Conservation (phyloP, 768 basidiomycete genomes). For the Kwoniella mangroviensis region DNA sequence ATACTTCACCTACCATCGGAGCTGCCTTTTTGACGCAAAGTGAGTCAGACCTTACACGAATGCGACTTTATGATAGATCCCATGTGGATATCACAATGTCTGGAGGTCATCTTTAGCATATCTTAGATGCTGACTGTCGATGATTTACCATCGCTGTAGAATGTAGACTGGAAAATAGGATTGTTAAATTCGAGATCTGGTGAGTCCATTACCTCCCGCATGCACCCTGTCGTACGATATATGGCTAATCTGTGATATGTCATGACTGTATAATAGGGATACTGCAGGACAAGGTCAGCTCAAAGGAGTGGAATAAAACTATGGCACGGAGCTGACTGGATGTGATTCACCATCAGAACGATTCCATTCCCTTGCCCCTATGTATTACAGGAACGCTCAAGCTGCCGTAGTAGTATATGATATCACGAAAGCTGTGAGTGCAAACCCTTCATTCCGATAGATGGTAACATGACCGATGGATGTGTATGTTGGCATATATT, state of each 20-base stretch:
- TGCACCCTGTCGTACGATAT: slow-evolving; percentile 1
- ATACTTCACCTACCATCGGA: slow-evolving; percentile 98
- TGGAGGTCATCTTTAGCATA: background rate
- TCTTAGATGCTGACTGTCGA: background rate
- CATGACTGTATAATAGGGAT: slow-evolving; percentile 44
- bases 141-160: slow-evolving; percentile 32
- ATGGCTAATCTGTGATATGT: background rate
- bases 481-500: background rate
- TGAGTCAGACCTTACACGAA: slow-evolving; percentile 26
- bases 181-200: slow-evolving; percentile 82
- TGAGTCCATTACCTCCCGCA: slow-evolving; percentile 23
- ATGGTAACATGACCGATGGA: too few species aligned
- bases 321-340: slow-evolving; percentile 13
- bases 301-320: background rate
- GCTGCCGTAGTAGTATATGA: slow-evolving; percentile 99
- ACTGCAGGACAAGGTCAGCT: slow-evolving; percentile 58
- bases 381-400: slow-evolving; percentile 98
- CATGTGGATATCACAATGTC: too few species aligned
- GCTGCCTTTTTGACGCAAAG: slow-evolving; percentile 71
- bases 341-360: slow-evolving; percentile 65
- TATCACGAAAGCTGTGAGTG: slow-evolving; percentile 77
- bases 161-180: slow-evolving; percentile 69
- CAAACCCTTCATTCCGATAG: background rate
- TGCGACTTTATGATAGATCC: background rate
- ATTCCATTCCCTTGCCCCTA: slow-evolving; percentile 96